A percentile compares a stretch with the other conserved stretches of the same genome.
phyloP scores from a whole-genome alignment of 1,284 basidiomycete species.

The Ustilago vetiveriae region DNA sequence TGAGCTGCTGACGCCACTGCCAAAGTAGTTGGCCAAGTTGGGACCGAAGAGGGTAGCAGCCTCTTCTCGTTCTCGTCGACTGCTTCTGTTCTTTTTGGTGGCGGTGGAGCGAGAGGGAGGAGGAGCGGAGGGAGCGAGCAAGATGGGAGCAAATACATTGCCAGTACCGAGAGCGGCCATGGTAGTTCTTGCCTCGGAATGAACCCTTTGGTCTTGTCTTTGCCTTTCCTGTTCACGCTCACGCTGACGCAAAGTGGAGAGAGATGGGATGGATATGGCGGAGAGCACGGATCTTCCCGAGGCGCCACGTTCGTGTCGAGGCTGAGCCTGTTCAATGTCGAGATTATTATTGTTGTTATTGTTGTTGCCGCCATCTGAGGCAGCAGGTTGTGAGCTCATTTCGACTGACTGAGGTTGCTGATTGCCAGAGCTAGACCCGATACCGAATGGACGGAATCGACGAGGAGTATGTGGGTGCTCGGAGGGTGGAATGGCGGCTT shows the following conservation, averaged over 20 bases:
- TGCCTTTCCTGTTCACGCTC: slow-evolving; percentile 44
- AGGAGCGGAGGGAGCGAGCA: slow-evolving; percentile 4
- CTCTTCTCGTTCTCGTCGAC: slow-evolving; percentile 53
- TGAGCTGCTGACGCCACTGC: slow-evolving; percentile 48
- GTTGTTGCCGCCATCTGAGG: too few relatives aligned
- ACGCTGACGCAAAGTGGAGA: slow-evolving; percentile 43
- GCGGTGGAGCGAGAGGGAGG: slow-evolving; percentile 11
- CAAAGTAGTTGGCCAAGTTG: slow-evolving; percentile 60
- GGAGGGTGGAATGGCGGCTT: slow-evolving; percentile 13
- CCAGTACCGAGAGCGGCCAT: slow-evolving; percentile 5
- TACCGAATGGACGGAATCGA: slow-evolving; percentile 25
- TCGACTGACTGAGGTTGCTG: slow-evolving; percentile 14
- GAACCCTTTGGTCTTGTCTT: slow-evolving; percentile 19
- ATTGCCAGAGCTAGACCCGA: slow-evolving; percentile 3
- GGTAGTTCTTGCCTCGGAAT: background rate
- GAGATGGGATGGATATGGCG: slow-evolving; percentile 30
- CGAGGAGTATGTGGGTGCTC: too few relatives aligned
- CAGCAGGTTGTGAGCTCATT: slow-evolving; percentile 16
- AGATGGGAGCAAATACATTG: slow-evolving; percentile 16
- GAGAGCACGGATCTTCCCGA: slow-evolving; percentile 48
- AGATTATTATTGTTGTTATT: slow-evolving; percentile 3
- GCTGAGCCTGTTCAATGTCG: slow-evolving; percentile 25
- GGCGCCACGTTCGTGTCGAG: slow-evolving; percentile 29
- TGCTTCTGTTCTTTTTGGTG: slow-evolving; percentile 30
- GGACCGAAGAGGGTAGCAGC: slow-evolving; percentile 59